Conservation (phyloP, 2,329 filamentous ascomycete genomes). For the Fusarium sublunatum region DNA sequence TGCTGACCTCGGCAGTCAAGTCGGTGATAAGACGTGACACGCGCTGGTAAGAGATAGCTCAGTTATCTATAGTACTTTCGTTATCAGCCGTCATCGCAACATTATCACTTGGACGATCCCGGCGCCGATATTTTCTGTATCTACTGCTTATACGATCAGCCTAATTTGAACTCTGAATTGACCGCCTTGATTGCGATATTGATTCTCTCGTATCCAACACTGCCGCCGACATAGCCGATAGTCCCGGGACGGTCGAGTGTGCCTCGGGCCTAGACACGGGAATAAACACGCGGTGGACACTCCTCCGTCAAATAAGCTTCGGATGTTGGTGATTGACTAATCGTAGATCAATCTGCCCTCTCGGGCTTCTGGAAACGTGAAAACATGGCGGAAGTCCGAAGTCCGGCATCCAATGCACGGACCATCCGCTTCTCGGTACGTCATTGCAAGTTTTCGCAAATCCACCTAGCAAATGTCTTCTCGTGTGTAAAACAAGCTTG, state of each 20-base stretch:
- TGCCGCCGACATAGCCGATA: neutral
- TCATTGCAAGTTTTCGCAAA: slow-evolving; percentile 43
- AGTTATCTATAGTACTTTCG: neutral
- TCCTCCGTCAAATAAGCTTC: slow-evolving; percentile 15
- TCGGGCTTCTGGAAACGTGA: slow-evolving; percentile 10
- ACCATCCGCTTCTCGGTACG: slow-evolving; percentile 33
- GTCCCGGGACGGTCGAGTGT: neutral
- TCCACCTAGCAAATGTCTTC: slow-evolving; percentile 5
- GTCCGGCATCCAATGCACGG: slow-evolving; percentile 32
- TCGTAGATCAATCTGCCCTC: slow-evolving; percentile 13
- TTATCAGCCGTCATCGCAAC: slow-evolving; percentile 12
- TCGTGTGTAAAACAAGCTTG: slow-evolving; percentile 20
- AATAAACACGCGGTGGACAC: slow-evolving; percentile 14
- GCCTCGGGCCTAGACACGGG: neutral
- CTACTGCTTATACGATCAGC: neutral
- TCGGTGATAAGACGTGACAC: slow-evolving; percentile 7
- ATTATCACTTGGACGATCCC: slow-evolving; percentile 21
- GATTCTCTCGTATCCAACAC: slow-evolving; percentile 1
- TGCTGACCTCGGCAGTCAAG: slow-evolving; percentile 27
- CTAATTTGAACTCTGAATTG: slow-evolving; percentile 1
- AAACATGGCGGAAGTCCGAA: slow-evolving; percentile 30
- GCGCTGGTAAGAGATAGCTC: slow-evolving; percentile 4
- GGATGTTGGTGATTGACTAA: slow-evolving; percentile 2
- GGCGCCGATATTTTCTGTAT: slow-evolving; percentile 13
- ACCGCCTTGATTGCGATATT: slow-evolving; percentile 4